Evolutionary conservation across 164 flowering plant species (phyloP), one percentile per base, ranked within the genome.

Genomic region (Vitis rupestris): DNA sequence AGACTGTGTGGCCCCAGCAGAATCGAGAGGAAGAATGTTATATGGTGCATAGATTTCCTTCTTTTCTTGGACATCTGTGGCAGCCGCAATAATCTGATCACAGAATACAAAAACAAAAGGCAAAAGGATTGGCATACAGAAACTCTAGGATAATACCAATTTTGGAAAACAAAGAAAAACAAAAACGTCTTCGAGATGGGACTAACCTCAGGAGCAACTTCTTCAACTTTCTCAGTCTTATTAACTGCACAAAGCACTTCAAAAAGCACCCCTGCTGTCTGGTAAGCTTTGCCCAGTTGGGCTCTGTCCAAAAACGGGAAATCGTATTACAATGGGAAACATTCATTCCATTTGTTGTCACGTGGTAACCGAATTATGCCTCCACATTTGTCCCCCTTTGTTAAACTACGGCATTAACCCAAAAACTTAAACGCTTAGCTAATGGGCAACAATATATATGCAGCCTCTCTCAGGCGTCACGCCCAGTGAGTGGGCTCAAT

Each of bases 181-280:
- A 37, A 37, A 37, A 37, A 37, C 4, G 44, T 37, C 44, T 37
- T 11, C 50, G 17, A 61, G 52, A 51, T n/a, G 13, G 31, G 10
- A 80, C 83, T 63, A 65, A 90, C 99, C 98, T 96, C 99, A 10
- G 97, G 98, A 68, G 94, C 96, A 80, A 96, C 97, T 86, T 90
- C 97, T 76, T 93, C 97, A 51, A 87, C 97, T 82, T 93, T 87
- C 66, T 95, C 98, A 51, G 93, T 86, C 84, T 91, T 88, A 70
- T 91, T 96, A 67, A 96, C 99, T 0, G 99, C 98, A 66, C 97
- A 90, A 17, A 96, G 95, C 58, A 96, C 99, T 84, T 96, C 99
- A 82, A 93, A 93, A 65, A 96, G 94, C 57, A 96, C 98, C 52
- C 95, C 97, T 14, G 99, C 99, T 17, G 97, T 87, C 75, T 93